Base-by-base conservation (phyloP, 2,329 filamentous ascomycete species). In the Cladophialophora chaetospira region DNA sequence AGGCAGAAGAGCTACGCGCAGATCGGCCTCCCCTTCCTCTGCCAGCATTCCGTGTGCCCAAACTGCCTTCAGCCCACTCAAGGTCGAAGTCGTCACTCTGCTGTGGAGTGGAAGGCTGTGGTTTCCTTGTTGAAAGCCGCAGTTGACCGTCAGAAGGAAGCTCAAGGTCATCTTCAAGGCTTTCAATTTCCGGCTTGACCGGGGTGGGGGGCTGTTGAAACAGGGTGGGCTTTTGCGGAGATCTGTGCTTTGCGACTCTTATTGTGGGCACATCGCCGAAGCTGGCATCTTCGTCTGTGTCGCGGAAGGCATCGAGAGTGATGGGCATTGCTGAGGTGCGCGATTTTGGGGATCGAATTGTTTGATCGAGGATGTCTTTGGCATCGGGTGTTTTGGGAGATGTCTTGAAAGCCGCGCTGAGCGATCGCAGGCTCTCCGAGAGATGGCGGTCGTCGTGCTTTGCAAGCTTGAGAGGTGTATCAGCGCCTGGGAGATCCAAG, bases 51-150 rank as follows among this genome's bases (percentile, higher is more conserved):
- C 93, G 84, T 42, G 93, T 96, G 35, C 93, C 91, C 57, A 97
- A 79, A 70, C 92, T 97, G 53, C 91, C 92, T 73, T 97, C 94
- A 50, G 88, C 90, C 88, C 93, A 96, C 69, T 97, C 86, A 58
- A 77, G 60, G 64, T 88, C 92, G 65, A 96, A 85, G 60, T 96
- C 92, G 50, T 96, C 90, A 48, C 77, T 75, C 61, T 80, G 82
- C 11, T 80, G 79, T 3, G 86, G 83, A 2, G 85, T 86, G 67
- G 82, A 84, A 17, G 86, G 82, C 31, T 84, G 82, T 31, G 88
- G 83, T 67, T 73, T 76, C 36, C 80, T 83, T 5, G 73, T 69
- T 33, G 84, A 85, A 29, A 92, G 77, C 66, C 79, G 84, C 29
- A 92, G 74, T 38, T 75, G 71, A 63, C 85, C 82, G 65, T 87